Conservation (phyloP, 163 green algal genomes). For the Botryococcus braunii region DNA sequence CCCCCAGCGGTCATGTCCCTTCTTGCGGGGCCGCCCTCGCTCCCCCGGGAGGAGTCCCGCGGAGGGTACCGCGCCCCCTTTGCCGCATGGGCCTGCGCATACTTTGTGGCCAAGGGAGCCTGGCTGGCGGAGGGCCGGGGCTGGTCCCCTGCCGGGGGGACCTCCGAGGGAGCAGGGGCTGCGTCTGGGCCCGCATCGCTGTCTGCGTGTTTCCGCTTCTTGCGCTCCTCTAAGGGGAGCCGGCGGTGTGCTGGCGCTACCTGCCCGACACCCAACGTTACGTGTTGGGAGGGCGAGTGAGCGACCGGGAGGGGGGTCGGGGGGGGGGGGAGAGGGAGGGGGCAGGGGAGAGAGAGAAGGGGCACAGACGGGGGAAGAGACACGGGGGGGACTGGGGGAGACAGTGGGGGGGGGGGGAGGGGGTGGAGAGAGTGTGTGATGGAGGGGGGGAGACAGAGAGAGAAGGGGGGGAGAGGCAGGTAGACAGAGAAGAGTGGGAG, state of each 20-base stretch:
- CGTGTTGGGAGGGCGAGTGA: no score
- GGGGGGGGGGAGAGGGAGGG: not conserved
- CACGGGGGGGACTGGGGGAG: not conserved
- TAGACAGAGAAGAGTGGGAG: no score
- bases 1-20: not conserved
- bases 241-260: conserved; percentile 67
- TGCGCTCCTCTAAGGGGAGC: conserved; percentile 57
- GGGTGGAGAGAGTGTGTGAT: no score
- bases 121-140: not conserved
- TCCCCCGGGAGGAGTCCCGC: not conserved
- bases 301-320: no score
- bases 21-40: not conserved
- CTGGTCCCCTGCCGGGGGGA: not conserved
- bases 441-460: no score
- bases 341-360: not conserved
- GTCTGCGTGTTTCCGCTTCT: conserved; percentile 37
- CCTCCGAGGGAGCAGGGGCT: not conserved
- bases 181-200: conserved; percentile 5
- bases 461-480: no score
- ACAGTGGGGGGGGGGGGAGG: no score
- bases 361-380: not conserved
- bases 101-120: not conserved
- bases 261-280: conserved; percentile 30
- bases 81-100: not conserved
- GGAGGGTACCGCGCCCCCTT: not conserved